A percentile compares a stretch with the other conserved stretches of the same genome.
Conservation (phyloP, 768 basidiomycete genomes). For the Gyrodon lividus region DNA sequence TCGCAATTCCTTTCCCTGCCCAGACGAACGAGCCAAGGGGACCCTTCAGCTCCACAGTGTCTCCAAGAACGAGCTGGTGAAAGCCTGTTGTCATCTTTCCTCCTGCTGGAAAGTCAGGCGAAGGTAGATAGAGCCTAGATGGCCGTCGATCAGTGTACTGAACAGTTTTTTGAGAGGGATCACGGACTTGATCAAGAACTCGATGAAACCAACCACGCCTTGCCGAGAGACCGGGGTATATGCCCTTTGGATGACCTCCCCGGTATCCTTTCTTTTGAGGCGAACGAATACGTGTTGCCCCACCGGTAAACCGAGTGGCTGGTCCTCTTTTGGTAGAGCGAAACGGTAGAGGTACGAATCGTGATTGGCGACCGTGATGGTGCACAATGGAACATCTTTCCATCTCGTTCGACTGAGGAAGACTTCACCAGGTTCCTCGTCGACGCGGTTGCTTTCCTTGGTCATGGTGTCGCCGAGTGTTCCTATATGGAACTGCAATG, state of each 20-base stretch:
- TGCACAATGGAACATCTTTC: slow-evolving; percentile 44
- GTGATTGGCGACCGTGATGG: slow-evolving; percentile 41
- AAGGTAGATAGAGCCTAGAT: slow-evolving; percentile 45
- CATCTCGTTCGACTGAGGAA: slow-evolving; percentile 50
- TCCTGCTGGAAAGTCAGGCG: slow-evolving; percentile 36
- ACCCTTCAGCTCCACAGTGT: slow-evolving; percentile 55
- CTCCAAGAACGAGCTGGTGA: slow-evolving; percentile 46
- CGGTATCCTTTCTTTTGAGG: slow-evolving; percentile 37
- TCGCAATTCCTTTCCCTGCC: slow-evolving; percentile 40
- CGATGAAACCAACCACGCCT: slow-evolving; percentile 44
- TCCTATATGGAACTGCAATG: slow-evolving; percentile 45
- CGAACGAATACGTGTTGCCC: slow-evolving; percentile 62
- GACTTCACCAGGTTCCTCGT: slow-evolving; percentile 4
- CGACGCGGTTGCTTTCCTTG: slow-evolving; percentile 1
- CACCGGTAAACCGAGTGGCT: slow-evolving; percentile 51
- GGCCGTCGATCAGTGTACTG: slow-evolving; percentile 5
- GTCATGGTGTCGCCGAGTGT: slow-evolving; percentile 33
- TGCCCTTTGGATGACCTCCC: slow-evolving; percentile 52
- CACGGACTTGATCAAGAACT: slow-evolving; percentile 52
- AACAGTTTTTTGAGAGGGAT: not conserved
- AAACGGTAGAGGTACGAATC: slow-evolving; percentile 54
- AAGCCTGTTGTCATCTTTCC: slow-evolving; percentile 54
- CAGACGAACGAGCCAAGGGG: slow-evolving; percentile 59
- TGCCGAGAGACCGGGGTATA: slow-evolving; percentile 57
- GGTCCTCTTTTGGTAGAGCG: slow-evolving; percentile 38